phyloP scores from a whole-genome alignment of 2,329 filamentous ascomycete genomes.

The Beauveria brongniartii region DNA sequence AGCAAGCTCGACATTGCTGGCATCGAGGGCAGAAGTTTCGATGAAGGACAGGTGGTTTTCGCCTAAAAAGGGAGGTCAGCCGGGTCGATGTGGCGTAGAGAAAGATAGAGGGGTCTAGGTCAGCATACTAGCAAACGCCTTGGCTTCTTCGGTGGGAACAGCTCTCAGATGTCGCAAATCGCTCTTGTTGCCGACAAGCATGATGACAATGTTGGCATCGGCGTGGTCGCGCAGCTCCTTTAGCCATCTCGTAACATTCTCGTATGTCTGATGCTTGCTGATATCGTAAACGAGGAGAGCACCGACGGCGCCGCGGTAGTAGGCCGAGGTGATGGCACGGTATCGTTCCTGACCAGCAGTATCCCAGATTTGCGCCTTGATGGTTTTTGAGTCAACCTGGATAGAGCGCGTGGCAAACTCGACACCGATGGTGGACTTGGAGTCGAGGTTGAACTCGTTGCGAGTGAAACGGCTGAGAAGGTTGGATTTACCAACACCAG shows the following conservation, averaged over 20 bases:
- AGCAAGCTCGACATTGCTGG: conserved; percentile 96
- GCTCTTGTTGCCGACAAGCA: conserved; percentile 99
- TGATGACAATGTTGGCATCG: conserved; percentile 98
- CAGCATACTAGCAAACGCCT: conserved; percentile 83
- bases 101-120: neutral
- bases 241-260: conserved; percentile 97
- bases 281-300: conserved; percentile 98
- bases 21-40: conserved; percentile 96
- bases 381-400: conserved; percentile 98
- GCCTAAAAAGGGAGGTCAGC: conserved; percentile 43
- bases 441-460: conserved; percentile 99
- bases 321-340: conserved; percentile 96
- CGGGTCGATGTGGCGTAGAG: neutral
- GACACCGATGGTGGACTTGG: conserved; percentile 98
- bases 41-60: conserved; percentile 99
- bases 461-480: conserved; percentile 98
- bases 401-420: conserved; percentile 98
- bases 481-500: conserved; percentile 99
- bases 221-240: conserved; percentile 98
- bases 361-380: conserved; percentile 99
- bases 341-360: conserved; percentile 98
- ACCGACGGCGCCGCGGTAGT: conserved; percentile 96
- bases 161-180: conserved; percentile 98
- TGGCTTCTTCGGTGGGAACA: conserved; percentile 95
- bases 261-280: conserved; percentile 98